A percentile compares a stretch with the other conserved stretches of the same genome.
Conservation (phyloP, 2,329 filamentous ascomycete genomes). For the Talaromyces pinophilus region DNA sequence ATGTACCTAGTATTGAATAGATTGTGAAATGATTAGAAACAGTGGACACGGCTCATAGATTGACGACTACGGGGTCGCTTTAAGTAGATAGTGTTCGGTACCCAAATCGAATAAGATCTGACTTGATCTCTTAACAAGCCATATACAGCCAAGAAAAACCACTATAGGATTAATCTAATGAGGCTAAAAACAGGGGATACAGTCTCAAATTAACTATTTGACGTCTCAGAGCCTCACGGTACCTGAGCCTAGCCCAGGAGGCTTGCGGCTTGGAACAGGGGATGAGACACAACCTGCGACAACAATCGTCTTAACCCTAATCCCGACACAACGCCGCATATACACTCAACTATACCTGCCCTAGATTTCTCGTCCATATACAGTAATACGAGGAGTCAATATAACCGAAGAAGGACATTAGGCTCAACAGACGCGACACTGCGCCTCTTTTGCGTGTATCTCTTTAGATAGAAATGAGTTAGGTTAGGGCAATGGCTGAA, state of each 20-base stretch:
- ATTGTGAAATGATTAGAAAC: neutral
- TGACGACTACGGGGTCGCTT: neutral
- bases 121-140: neutral
- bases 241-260: slow-evolving; percentile 7
- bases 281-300: slow-evolving; percentile 84
- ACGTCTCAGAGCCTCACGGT: slow-evolving; percentile 10
- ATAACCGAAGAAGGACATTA: neutral
- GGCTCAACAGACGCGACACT: slow-evolving; percentile 6
- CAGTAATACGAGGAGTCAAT: neutral
- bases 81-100: neutral
- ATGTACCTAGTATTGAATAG: neutral
- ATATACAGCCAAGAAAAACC: neutral
- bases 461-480: neutral
- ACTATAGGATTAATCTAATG: neutral
- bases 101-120: slow-evolving; percentile 4
- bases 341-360: neutral
- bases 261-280: slow-evolving; percentile 59
- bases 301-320: slow-evolving; percentile 57
- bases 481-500: slow-evolving; percentile 7
- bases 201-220: slow-evolving; percentile 4
- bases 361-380: neutral
- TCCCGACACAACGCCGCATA: neutral
- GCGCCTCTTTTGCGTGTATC: slow-evolving; percentile 1
- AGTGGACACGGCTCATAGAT: neutral
- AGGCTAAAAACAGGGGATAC: neutral